Base-by-base conservation (phyloP, 495 filamentous ascomycete species). In the Lophium mytilinum region DNA sequence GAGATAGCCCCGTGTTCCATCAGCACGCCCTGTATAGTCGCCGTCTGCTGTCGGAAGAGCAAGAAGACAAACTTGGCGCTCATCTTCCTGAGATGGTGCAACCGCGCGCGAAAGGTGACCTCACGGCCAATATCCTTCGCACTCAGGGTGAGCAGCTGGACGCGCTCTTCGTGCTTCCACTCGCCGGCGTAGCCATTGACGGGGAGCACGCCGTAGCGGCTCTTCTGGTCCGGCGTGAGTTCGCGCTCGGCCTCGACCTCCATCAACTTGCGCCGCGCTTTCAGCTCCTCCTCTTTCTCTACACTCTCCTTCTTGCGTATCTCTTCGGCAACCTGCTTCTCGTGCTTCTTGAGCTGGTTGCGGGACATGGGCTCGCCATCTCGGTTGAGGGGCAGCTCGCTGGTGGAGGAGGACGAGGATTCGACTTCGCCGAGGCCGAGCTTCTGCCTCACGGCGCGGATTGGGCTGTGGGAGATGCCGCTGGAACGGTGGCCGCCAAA, bases 21-120 rank as follows among this genome's bases (percentile, higher is more conserved):
- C 75, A 63, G 88, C 37, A 86, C 81, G 51, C 83, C 90, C 76
- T 96, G 91, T 15, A 96, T 83, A 24, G 88, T 85, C 66, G 83
- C 81, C 48, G 83, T 82, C 67, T 88, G 84, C 75, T 95, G 85
- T 54, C 90, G 79, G 53, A 97, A 79, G 71, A 93, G 88, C 66
- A 96, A 79, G 74, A 97, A 96, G 53, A 83, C 86, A 76, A 96
- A 83, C 73, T 96, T 94, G 57, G 89, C 86, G 62, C 89, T 88
- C 75, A 96, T 88, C 58, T 87, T 84, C 60, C 92, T 78, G 18
- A 87, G 75, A 73, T 93, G 95, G 69, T 96, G 89, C 24, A 96
- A 76, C 72, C 88, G 86, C 6, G 87, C 92, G 17, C 91, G 81
- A 56, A 97, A 80, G 19, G 82, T 79, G 41, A 96, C 77, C 56